phyloP scores from a whole-genome alignment of 306 rosid species.

The Styphnolobium japonicum region DNA sequence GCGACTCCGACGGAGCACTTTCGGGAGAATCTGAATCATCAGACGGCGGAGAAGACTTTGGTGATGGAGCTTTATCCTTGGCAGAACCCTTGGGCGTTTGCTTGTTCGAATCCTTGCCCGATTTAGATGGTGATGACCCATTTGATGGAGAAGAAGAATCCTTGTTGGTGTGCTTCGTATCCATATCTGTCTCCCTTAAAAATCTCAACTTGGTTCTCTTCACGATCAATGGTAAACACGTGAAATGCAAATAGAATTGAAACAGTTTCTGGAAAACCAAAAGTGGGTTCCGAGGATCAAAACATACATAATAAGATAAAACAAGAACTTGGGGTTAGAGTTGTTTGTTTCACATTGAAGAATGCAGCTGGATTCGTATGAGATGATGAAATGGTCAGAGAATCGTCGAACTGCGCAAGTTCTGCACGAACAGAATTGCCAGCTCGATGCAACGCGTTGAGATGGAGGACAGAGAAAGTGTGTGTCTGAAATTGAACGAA shows the following conservation, averaged over 20 bases:
- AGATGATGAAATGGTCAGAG: neutral
- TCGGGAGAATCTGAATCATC: neutral
- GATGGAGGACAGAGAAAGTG: neutral
- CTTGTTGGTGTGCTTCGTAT: neutral
- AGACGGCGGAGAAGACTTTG: neutral
- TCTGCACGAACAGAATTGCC: conserved; percentile 45
- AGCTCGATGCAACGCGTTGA: conserved; percentile 21
- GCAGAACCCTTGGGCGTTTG: neutral
- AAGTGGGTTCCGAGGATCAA: neutral
- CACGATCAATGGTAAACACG: neutral
- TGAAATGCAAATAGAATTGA: neutral
- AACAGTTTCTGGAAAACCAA: neutral
- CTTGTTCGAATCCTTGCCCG: neutral
- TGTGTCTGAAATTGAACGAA: neutral
- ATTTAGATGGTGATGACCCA: neutral
- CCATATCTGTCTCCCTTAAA: neutral
- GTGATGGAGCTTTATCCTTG: neutral
- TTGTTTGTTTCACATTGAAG: conserved; percentile 9
- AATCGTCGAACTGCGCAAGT: conserved; percentile 38
- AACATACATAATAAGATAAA: neutral
- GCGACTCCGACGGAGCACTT: neutral
- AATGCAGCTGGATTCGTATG: conserved; percentile 4
- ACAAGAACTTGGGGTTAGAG: neutral
- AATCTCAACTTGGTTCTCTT: neutral
- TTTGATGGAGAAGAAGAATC: neutral